Conservation (phyloP, 2,329 filamentous ascomycete genomes). For the Intubia oerlemansii region DNA sequence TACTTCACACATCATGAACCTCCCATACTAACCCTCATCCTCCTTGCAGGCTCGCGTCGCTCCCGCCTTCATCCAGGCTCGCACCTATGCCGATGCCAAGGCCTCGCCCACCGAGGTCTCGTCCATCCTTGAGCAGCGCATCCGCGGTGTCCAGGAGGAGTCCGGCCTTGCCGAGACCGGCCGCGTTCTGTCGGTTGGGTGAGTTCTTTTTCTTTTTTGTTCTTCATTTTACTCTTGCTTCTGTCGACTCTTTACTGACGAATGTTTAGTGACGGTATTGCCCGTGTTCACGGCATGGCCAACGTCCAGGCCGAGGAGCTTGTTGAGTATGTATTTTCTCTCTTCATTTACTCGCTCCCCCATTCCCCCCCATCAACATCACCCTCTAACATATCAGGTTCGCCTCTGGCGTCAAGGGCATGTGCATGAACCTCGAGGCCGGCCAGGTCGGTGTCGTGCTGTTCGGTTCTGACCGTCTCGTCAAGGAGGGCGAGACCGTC, state of each 20-base stretch:
- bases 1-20: no score
- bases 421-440: conserved; percentile 99
- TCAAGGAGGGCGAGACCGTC: conserved; percentile 98
- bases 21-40: no score
- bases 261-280: conserved; percentile 99
- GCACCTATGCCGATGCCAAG: conserved; percentile 89
- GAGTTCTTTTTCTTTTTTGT: conserved; percentile 24
- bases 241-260: conserved; percentile 11
- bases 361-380: conserved; percentile 4
- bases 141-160: conserved; percentile 96
- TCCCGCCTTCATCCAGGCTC: conserved; percentile 58
- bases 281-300: conserved; percentile 98
- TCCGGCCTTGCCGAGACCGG: conserved; percentile 92
- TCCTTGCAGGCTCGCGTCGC: conserved; percentile 65
- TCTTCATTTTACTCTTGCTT: no score
- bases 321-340: no score
- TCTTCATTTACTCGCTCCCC: conserved; percentile 21
- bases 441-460: conserved; percentile 99
- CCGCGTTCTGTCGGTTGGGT: conserved; percentile 97
- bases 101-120: conserved; percentile 94
- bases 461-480: conserved; percentile 99
- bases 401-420: conserved; percentile 98
- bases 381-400: conserved; percentile 43
- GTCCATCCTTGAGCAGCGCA: conserved; percentile 97
- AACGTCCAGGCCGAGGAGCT: conserved; percentile 99